phyloP scores from a whole-genome alignment of 1,139 yeast genomes.

The Geotrichum klebahnii region DNA sequence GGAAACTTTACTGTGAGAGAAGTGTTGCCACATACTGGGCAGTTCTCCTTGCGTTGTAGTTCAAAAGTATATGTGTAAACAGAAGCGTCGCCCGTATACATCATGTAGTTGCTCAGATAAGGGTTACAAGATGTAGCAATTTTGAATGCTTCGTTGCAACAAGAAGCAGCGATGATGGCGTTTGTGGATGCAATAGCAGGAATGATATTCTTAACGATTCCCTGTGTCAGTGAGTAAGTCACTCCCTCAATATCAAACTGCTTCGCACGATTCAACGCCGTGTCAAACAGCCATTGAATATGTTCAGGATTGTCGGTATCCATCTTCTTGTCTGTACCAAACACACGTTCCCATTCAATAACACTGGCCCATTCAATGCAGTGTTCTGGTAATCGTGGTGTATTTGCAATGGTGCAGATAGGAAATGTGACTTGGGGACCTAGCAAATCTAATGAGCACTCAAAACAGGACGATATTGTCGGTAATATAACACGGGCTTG shows the following conservation, averaged over 20 bases:
- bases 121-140: conserved; percentile 67
- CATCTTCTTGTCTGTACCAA: conserved; percentile 45
- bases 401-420: conserved; percentile 89
- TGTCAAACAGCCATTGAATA: conserved; percentile 58
- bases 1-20: conserved; percentile 41
- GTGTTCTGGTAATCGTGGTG: conserved; percentile 91
- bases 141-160: conserved; percentile 85
- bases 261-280: conserved; percentile 57
- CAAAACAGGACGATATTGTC: conserved; percentile 82
- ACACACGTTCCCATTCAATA: conserved; percentile 63
- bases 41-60: conserved; percentile 55
- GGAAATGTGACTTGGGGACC: conserved; percentile 74
- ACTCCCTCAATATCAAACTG: conserved; percentile 67
- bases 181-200: conserved; percentile 95
- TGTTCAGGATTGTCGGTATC: conserved; percentile 71
- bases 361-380: conserved; percentile 90
- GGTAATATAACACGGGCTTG: conserved; percentile 88
- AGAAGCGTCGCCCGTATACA: conserved; percentile 77
- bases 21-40: conserved; percentile 69
- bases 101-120: conserved; percentile 72
- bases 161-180: conserved; percentile 86
- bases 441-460: conserved; percentile 78
- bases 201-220: conserved; percentile 85
- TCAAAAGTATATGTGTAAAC: conserved; percentile 70
- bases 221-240: conserved; percentile 66